A percentile compares a stretch with the other conserved stretches of the same genome.
phyloP scores from a whole-genome alignment of 2,329 filamentous ascomycete genomes.

The Neofusicoccum ribis region DNA sequence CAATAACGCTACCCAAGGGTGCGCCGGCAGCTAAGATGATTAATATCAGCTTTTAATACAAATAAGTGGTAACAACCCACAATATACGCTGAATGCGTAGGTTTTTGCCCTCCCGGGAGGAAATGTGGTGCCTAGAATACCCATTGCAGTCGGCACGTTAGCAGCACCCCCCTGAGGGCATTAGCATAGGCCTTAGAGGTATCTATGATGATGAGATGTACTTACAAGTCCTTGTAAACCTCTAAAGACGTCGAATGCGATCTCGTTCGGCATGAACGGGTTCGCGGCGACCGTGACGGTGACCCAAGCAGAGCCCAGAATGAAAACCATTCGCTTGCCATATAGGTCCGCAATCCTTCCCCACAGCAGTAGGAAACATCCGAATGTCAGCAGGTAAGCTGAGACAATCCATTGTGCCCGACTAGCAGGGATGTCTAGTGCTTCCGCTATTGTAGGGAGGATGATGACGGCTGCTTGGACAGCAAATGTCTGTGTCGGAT shows the following conservation, averaged over 20 bases:
- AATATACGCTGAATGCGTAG: conserved; percentile 65
- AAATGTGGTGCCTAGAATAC: conserved; percentile 66
- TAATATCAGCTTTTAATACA: conserved; percentile 61
- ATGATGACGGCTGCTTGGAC: conserved; percentile 37
- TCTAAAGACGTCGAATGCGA: conserved; percentile 64
- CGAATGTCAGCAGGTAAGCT: conserved; percentile 63
- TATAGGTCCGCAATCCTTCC: conserved; percentile 60
- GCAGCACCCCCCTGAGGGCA: conserved; percentile 57
- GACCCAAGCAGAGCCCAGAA: conserved; percentile 62
- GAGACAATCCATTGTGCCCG: conserved; percentile 47
- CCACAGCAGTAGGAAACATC: conserved; percentile 66
- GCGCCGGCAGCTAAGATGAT: neutral
- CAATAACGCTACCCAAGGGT: conserved; percentile 56
- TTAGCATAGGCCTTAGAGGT: conserved; percentile 12
- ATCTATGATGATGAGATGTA: neutral
- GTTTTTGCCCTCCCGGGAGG: conserved; percentile 66
- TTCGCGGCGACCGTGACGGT: conserved; percentile 57
- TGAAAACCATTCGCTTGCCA: conserved; percentile 63
- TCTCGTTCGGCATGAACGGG: conserved; percentile 64
- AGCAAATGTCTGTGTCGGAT: conserved; percentile 25
- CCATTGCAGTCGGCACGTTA: conserved; percentile 68
- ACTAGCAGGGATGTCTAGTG: conserved; percentile 32
- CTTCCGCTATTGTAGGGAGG: conserved; percentile 33
- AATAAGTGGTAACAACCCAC: conserved; percentile 60
- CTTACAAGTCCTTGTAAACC: conserved; percentile 61